Base-by-base conservation (phyloP, 2,329 filamentous ascomycete genomes). In the Sarocladiaceae sp. region DNA sequence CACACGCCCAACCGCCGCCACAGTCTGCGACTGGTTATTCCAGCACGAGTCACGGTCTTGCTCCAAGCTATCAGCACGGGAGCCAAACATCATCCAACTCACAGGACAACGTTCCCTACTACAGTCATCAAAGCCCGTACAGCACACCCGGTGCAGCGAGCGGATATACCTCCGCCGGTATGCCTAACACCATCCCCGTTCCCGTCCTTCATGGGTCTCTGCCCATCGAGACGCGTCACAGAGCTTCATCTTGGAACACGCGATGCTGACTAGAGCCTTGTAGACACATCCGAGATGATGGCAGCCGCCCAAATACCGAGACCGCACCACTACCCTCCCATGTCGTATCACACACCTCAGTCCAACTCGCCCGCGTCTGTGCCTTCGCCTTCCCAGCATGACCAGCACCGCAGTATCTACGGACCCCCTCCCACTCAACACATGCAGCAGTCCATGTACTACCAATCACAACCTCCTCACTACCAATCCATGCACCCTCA, bases 311-410 rank as follows among this genome's bases (percentile, higher is more conserved):
- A 72, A 60, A 76, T 81, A 86, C 85, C 88, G 65, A 80, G 83
- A 64, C 80, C 83, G 55, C 78, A 43, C 40, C 40, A 82, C 37
- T 95, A 94, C 62, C 90, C 90, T 55, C 88, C 88, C 48, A 95
- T 95, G 61, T 76, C 74, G 24, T 96, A 96, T 63, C 88, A 96
- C 65, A 94, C 90, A 15, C 89, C 90, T 45, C 90, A 96, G 69
- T 95, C 90, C 46, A 95, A 91, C 66, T 95, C 91, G 45, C 91
- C 91, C 40, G 88, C 88, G 31, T 95, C 90, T 42, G 90, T 96
- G 56, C 86, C 90, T 51, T 96, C 91, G 26, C 84, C 88, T 18
- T 88, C 89, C 47, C 78, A 82, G 46, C 89, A 95, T 66, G 91
- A 97, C 60, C 88, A 91, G 59, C 88, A 95, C 68, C 77, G 90